A percentile compares a stretch with the other conserved stretches of the same genome.
Conservation (phyloP, 2,329 filamentous ascomycete species). For the Ophiostoma perfectum region DNA sequence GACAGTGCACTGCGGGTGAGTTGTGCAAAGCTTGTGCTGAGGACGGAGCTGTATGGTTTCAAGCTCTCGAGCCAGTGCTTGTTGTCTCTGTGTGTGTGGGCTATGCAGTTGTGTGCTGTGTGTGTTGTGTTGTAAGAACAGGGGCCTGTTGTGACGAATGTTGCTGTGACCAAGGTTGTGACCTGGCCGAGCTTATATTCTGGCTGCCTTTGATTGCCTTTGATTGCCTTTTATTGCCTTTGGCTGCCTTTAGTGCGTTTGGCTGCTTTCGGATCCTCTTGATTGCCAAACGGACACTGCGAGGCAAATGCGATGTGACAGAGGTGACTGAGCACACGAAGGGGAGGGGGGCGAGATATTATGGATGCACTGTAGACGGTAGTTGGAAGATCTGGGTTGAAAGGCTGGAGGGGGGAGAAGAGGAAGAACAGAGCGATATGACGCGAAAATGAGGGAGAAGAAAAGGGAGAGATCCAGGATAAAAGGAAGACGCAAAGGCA, state of each 20-base stretch:
- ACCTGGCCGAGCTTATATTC: background rate
- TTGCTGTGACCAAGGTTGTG: background rate
- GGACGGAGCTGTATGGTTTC: conserved; percentile 1
- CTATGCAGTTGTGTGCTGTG: background rate
- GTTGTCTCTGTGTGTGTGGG: background rate
- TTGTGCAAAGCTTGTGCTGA: background rate
- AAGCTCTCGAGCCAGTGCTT: background rate
- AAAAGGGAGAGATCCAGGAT: too few relatives aligned
- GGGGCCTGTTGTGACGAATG: background rate
- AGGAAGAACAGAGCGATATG: too few relatives aligned
- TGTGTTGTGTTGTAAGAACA: conserved; percentile 4
- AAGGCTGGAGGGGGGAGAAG: too few relatives aligned
- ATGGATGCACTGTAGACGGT: background rate
- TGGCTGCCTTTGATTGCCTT: background rate
- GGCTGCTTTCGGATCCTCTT: background rate
- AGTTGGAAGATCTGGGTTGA: too few relatives aligned
- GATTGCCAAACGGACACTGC: background rate
- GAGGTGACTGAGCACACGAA: background rate
- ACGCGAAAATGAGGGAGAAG: too few relatives aligned
- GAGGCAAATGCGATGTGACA: background rate
- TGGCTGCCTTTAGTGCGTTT: background rate
- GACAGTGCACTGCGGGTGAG: background rate
- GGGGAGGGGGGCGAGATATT: background rate
- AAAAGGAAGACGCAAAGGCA: too few relatives aligned
- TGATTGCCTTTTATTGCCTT: background rate